Evolutionary conservation across 2,329 filamentous ascomycete species (phyloP).

Genomic region (Acephala macrosclerotiorum): DNA sequence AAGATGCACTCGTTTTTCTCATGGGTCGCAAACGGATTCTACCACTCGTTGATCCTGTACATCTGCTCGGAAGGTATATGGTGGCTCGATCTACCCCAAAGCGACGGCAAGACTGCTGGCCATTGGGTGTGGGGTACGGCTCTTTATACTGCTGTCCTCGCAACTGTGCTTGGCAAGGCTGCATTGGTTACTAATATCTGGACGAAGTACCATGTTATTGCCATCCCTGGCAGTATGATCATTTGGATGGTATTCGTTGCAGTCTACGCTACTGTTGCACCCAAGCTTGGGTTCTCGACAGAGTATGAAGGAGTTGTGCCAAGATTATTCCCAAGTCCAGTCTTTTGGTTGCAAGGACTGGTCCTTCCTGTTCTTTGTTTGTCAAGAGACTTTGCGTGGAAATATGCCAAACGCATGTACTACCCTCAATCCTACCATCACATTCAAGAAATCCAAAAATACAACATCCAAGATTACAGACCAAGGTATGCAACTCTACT

Average conservation of each 20-base stretch:
- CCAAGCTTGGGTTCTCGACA: conserved; percentile 78
- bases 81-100: conserved; percentile 78
- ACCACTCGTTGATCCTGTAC: conserved; percentile 95
- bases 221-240: conserved; percentile 90
- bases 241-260: conserved; percentile 94
- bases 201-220: conserved; percentile 97
- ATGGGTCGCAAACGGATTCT: conserved; percentile 94
- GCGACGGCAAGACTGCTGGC: conserved; percentile 82
- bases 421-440: conserved; percentile 95
- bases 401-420: conserved; percentile 98
- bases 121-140: conserved; percentile 98
- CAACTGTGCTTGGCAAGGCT: conserved; percentile 93
- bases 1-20: conserved; percentile 89
- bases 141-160: conserved; percentile 92
- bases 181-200: conserved; percentile 95
- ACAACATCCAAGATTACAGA: conserved; percentile 98
- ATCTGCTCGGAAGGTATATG: conserved; percentile 83
- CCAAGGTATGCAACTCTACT: conserved; percentile 70
- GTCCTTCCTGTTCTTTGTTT: conserved; percentile 84
- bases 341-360: conserved; percentile 92
- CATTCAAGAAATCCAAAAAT: conserved; percentile 99
- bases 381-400: conserved; percentile 91
- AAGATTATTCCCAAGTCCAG: conserved; percentile 77
- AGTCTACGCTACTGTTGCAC: conserved; percentile 85
- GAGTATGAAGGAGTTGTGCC: conserved; percentile 90